Evolutionary conservation across 2,329 filamentous ascomycete genomes (phyloP).

Genomic region (Gnomoniopsis smithogilvyi): DNA sequence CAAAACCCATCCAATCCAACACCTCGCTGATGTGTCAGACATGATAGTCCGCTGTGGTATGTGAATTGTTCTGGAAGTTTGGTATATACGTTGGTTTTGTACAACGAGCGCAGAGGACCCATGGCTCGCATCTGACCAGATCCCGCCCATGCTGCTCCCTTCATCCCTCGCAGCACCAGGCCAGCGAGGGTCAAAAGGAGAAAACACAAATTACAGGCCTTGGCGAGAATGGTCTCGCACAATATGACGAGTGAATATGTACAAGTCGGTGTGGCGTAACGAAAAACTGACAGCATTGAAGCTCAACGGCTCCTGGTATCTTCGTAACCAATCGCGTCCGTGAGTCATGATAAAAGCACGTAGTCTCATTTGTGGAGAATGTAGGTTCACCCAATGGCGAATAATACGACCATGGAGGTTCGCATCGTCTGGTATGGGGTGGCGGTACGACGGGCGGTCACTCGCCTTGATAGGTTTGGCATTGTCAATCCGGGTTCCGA

Average conservation of each 20-base stretch:
- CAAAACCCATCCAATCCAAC: not conserved
- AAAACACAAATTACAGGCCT: not conserved
- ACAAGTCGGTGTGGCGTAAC: constrained; percentile 7
- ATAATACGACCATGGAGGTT: not conserved
- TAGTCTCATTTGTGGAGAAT: not conserved
- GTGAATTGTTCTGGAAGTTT: not conserved
- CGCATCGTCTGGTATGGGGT: not conserved
- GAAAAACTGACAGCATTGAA: not conserved
- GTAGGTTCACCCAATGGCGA: not conserved
- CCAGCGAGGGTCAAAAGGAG: not conserved
- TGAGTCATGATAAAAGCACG: not conserved
- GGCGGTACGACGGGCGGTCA: not conserved
- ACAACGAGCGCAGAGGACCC: not conserved
- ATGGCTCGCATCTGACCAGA: not conserved
- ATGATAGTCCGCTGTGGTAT: not conserved
- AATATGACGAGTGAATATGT: constrained; percentile 4
- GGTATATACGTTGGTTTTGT: not conserved
- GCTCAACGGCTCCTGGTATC: constrained; percentile 12
- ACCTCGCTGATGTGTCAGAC: not conserved
- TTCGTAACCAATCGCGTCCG: not conserved
- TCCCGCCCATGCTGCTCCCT: not conserved
- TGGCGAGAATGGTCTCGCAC: not conserved
- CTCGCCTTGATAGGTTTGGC: not conserved
- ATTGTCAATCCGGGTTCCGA: not conserved
- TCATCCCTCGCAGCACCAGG: constrained; percentile 11